Percentiles rank a stretch among this genome's conserved stretches.
phyloP scores from a whole-genome alignment of 208 protist species.

The Leishmania turanica region DNA sequence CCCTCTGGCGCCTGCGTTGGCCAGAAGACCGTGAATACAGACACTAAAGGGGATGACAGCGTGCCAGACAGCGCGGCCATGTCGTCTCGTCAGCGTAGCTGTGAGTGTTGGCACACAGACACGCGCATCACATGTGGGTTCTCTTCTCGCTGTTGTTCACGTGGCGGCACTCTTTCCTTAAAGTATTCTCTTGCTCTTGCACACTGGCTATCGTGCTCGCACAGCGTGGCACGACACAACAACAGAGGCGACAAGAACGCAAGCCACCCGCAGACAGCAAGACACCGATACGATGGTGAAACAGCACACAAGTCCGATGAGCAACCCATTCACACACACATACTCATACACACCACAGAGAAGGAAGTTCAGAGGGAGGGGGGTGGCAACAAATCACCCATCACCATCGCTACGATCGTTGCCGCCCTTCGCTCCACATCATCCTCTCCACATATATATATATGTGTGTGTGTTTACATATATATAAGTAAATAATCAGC shows the following conservation, averaged over 20 bases:
- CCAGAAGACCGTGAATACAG: background rate
- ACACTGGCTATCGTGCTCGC: too few species aligned
- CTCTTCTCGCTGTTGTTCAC: background rate
- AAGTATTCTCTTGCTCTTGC: too few species aligned
- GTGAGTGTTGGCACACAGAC: background rate
- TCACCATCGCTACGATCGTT: background rate
- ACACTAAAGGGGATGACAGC: background rate
- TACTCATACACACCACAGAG: background rate
- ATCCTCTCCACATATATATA: background rate
- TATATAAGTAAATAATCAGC: too few species aligned
- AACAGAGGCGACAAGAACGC: background rate
- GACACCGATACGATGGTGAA: background rate
- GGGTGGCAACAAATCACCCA: background rate
- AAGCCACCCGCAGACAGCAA: background rate
- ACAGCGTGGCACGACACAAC: background rate
- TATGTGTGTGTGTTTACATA: too few species aligned
- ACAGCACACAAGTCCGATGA: background rate
- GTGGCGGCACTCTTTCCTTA: too few species aligned
- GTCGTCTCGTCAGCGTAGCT: background rate
- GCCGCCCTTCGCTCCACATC: too few species aligned
- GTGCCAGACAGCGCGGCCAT: background rate
- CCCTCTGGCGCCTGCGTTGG: background rate
- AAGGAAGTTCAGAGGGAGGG: background rate
- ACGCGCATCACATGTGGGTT: background rate
- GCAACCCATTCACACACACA: too few species aligned